Evolutionary conservation across 495 filamentous ascomycete genomes (phyloP).

Genomic region (Immersiella caudata): DNA sequence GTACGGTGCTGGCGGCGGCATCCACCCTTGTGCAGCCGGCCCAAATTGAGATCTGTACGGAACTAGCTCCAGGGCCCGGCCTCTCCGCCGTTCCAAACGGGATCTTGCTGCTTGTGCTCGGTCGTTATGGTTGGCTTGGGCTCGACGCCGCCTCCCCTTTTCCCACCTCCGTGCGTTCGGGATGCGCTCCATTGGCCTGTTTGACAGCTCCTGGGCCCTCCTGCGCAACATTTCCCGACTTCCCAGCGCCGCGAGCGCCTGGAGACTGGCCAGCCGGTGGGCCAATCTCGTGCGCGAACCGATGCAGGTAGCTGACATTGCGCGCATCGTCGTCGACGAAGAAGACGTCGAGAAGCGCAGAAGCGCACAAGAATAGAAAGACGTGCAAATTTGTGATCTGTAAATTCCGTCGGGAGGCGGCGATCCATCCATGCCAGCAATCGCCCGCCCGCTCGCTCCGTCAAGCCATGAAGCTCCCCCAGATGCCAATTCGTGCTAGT

Average conservation of each 20-base stretch:
- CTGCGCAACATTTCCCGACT: conserved; percentile 29
- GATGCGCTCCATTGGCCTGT: conserved; percentile 19
- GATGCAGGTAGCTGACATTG: conserved; percentile 11
- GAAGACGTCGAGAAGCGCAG: background rate
- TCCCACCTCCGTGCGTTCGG: conserved; percentile 26
- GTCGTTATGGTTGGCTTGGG: conserved; percentile 28
- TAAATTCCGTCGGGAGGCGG: background rate
- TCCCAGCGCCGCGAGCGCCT: conserved; percentile 13
- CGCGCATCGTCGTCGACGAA: conserved; percentile 1
- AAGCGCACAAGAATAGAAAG: background rate
- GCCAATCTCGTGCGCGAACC: conserved; percentile 11
- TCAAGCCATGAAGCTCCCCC: conserved; percentile 5
- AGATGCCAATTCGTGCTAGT: conserved; percentile 5
- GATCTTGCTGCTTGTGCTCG: conserved; percentile 22
- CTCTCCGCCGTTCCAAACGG: conserved; percentile 18
- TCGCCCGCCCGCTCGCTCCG: background rate
- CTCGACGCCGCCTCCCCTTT: conserved; percentile 31
- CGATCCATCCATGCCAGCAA: conserved; percentile 9
- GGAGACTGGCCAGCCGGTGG: background rate
- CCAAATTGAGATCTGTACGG: background rate
- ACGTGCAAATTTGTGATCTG: background rate
- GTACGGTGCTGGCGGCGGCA: background rate
- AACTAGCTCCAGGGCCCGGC: conserved; percentile 7
- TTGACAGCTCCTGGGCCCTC: conserved; percentile 8
- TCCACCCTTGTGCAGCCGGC: background rate